Percentiles rank a stretch among this genome's conserved stretches.
phyloP scores from a whole-genome alignment of 495 filamentous ascomycete species.

The Polyplosphaeria fusca region DNA sequence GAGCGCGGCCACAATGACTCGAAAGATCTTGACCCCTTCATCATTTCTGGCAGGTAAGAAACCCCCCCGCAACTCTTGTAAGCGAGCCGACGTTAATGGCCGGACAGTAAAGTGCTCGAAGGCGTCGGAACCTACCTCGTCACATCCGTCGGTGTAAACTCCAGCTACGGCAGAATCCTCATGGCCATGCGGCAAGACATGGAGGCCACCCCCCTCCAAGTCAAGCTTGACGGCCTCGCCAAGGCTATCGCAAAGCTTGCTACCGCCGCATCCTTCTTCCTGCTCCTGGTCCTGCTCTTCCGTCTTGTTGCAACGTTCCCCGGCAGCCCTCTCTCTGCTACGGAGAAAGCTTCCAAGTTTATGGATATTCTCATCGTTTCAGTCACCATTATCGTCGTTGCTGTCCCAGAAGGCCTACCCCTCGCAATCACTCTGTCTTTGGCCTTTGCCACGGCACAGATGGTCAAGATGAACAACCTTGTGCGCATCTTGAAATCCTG shows the following conservation, averaged over 20 bases:
- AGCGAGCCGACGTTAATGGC: too few relatives aligned
- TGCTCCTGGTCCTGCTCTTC: conserved; percentile 89
- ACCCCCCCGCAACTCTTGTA: too few relatives aligned
- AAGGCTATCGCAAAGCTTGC: conserved; percentile 94
- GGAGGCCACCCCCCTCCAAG: conserved; percentile 91
- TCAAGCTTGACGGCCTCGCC: conserved; percentile 84
- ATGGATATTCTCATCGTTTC: conserved; percentile 91
- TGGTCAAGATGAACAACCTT: conserved; percentile 93
- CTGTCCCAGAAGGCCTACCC: conserved; percentile 92
- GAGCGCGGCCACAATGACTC: conserved; percentile 63
- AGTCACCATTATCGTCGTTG: conserved; percentile 92
- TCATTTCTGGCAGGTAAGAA: conserved; percentile 88
- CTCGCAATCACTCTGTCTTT: conserved; percentile 90
- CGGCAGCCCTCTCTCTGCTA: conserved; percentile 52
- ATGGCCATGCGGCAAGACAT: conserved; percentile 88
- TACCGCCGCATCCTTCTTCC: conserved; percentile 72
- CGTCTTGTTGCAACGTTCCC: conserved; percentile 72
- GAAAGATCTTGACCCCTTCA: conserved; percentile 87
- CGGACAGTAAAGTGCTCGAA: too few relatives aligned
- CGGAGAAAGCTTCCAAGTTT: conserved; percentile 81
- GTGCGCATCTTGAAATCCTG: conserved; percentile 88
- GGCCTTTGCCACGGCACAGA: conserved; percentile 89
- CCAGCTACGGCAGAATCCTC: conserved; percentile 86
- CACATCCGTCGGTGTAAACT: conserved; percentile 80
- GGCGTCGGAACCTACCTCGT: conserved; percentile 47